Evolutionary conservation across 257 asterid genomes (phyloP), one percentile per base, ranked within the genome.

Genomic region (Avicennia marina): DNA sequence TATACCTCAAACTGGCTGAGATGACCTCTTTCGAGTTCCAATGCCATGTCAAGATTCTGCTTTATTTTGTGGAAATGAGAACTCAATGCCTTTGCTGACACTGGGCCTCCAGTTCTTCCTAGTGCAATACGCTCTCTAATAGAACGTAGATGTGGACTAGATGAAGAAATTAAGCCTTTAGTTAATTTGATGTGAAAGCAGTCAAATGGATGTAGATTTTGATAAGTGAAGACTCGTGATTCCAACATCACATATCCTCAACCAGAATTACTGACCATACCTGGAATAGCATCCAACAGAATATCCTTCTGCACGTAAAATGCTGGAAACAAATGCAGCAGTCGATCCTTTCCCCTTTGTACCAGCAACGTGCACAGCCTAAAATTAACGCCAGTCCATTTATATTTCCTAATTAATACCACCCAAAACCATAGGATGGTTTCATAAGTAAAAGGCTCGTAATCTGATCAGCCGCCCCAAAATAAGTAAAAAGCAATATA

Each of bases 321-420:
- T 88, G 71, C 84, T 71, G 36, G 98, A 85, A 50, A 91, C 77
- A 67, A 81, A 91, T 16, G 94, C 82, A 68, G 95, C 95, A 49
- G 98, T 85, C 10, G 98, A 91, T 60, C 97, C 98, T 78, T 91
- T 91, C 40, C 98, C 98, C 76, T 91, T 91, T 32, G 98, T 91
- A 48, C 97, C 97, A 71, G 96, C 95, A 29, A 91, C 78, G 66
- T 91, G 98, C 27, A 91, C 60, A 61, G 95, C 75, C 96, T 87
- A 64, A 29, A 52, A 67, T 44, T 70, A 62, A 55, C 18, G 29
- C 33, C 58, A 47, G 44, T 20, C 32, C 36, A 34, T 20, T 56
- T 56, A 62, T n/a, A n/a, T 17, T 45, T 27, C 44, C 31, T 25
- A 43, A 42, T 53, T 42, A 17, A 40, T 48, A 20, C 29, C 25